Evolutionary conservation across 345 rosid genomes (phyloP).

Genomic region (Boechera divaricarpa): DNA sequence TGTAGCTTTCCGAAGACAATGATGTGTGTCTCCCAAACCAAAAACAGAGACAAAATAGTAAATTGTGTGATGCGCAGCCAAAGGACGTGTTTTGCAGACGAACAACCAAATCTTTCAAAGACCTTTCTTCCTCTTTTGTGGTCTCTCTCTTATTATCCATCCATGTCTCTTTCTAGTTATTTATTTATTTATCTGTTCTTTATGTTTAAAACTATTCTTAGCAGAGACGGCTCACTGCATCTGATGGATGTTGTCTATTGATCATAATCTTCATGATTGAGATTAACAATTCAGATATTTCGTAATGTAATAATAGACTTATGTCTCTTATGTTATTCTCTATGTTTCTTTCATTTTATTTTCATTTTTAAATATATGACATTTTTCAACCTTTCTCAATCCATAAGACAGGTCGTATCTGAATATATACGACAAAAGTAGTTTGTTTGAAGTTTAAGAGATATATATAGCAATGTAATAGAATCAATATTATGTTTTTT

Average conservation of each 20-base stretch:
- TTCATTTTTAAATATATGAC: neutral
- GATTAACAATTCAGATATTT: constrained; percentile 28
- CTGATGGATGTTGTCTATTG: constrained; percentile 35
- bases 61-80: constrained; percentile 38
- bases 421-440: constrained; percentile 13
- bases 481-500: neutral
- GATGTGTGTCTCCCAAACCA: constrained; percentile 42
- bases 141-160: constrained; percentile 26
- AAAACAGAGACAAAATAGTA: constrained; percentile 42
- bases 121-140: constrained; percentile 24
- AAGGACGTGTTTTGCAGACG: constrained; percentile 38
- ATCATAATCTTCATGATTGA: constrained; percentile 30
- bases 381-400: constrained; percentile 5
- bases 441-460: neutral
- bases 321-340: constrained; percentile 24
- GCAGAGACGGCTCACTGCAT: constrained; percentile 31
- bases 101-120: neutral
- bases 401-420: constrained; percentile 12
- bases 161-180: constrained; percentile 25
- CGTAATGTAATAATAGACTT: neutral
- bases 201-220: neutral
- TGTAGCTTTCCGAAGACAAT: constrained; percentile 42
- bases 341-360: neutral
- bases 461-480: neutral
- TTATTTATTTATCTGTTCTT: neutral